Percentiles rank a stretch among this genome's conserved stretches.
These are phyloP conservation scores for Neofusicoccum parvum DNA, from an alignment of 2,329 filamentous ascomycete species.

Conservation along the genomic window DNA sequence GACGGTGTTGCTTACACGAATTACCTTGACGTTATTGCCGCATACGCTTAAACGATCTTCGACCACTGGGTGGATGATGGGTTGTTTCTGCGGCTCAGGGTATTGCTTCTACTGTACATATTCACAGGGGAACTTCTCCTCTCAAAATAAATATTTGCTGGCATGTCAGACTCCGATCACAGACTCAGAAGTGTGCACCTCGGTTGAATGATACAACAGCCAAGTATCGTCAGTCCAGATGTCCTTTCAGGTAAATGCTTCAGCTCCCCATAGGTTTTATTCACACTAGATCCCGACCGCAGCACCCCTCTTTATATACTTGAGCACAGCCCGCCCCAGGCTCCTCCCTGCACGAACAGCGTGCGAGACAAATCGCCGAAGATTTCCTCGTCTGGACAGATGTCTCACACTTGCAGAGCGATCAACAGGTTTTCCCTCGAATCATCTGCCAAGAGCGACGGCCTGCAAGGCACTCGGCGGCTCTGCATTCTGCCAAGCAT, in stretches of 20 bases:
- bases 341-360: too few relatives aligned
- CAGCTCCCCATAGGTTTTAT: too few relatives aligned
- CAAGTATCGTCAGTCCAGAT: too few relatives aligned
- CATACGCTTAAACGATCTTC: background rate
- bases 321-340: too few relatives aligned
- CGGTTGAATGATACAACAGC: too few relatives aligned
- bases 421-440: background rate
- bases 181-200: too few relatives aligned
- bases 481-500: background rate
- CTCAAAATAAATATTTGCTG: background rate
- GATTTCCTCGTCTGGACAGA: background rate
- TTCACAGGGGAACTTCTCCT: background rate
- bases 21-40: constrained; percentile 3
- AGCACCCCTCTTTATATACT: too few relatives aligned
- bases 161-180: too few relatives aligned
- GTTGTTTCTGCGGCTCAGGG: background rate
- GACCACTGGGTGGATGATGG: background rate
- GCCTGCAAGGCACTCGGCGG: background rate
- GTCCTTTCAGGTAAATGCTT: too few relatives aligned
- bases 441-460: constrained; percentile 1
- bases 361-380: background rate
- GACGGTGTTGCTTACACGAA: constrained; percentile 40
- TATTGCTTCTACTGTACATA: constrained; percentile 2
- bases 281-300: too few relatives aligned
- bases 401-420: background rate